Conservation (phyloP, 305 asterid species). For the Fraxinus xanthoxyloides region DNA sequence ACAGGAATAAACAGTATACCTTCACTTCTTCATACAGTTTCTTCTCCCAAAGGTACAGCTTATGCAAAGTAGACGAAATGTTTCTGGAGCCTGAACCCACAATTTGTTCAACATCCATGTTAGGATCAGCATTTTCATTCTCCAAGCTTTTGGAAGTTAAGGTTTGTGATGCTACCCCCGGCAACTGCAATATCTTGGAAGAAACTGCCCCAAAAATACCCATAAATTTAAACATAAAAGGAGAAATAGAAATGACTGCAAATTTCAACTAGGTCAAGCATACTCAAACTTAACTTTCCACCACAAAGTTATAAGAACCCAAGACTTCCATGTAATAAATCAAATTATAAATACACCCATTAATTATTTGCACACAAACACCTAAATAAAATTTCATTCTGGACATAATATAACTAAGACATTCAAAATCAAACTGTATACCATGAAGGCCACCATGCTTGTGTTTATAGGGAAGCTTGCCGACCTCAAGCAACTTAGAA, state of each 20-base stretch:
- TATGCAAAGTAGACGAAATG: conserved; percentile 84
- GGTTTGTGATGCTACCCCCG: conserved; percentile 57
- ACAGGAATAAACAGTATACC: conserved; percentile 43
- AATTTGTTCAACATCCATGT: conserved; percentile 53
- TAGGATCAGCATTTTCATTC: conserved; percentile 44
- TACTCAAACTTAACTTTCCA: not conserved
- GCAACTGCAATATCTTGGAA: conserved; percentile 70
- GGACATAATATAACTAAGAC: not conserved
- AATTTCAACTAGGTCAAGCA: conserved; percentile 8
- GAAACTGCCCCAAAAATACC: conserved; percentile 50
- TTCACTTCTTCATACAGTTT: conserved; percentile 90
- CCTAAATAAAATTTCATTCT: conserved; percentile 2
- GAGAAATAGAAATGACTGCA: not conserved
- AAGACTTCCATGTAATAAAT: not conserved
- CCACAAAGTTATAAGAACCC: not conserved
- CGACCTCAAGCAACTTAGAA: conserved; percentile 78
- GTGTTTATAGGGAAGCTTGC: conserved; percentile 73
- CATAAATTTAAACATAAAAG: conserved; percentile 17
- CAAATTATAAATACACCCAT: not conserved
- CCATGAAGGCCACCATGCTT: conserved; percentile 78
- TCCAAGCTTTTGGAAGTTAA: conserved; percentile 53
- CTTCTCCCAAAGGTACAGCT: conserved; percentile 93
- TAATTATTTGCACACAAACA: not conserved
- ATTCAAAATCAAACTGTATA: conserved; percentile 26
- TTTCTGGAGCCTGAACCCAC: conserved; percentile 58